Base-by-base conservation (phyloP, 2,329 filamentous ascomycete genomes). In the Pseudogymnoascus sp. region DNA sequence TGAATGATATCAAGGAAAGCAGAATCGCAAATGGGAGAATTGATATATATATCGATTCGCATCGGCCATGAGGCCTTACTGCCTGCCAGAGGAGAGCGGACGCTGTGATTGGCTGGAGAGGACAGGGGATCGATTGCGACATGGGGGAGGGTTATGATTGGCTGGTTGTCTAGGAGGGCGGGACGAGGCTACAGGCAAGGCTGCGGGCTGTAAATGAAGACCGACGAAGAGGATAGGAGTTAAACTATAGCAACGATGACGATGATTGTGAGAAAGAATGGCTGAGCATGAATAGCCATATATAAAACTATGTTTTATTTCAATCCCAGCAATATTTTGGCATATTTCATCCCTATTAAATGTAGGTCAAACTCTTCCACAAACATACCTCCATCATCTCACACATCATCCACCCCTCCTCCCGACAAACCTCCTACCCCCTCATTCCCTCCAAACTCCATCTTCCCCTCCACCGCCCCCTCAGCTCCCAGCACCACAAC, bases 401-500 rank as follows among this genome's bases (percentile, higher is more conserved):
- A 19, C 10, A 23, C 19, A 23, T 46, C 42, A 5, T 23, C 42
- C 42, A 7, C 7, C 21, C n/a, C n/a, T n/a, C 13, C 21, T 26
- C 42, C 21, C 13, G 21, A 9, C 42, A 46, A 17, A n/a, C 6
- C 38, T 21, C 6, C 13, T 50, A 50, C n/a, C 11, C 31, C 31
- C 31, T 3, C 9, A 9, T 26, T 21, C 6, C 23, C 44, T 2
- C 21, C 21, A 26, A 38, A 62, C 7, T 67, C 63, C 21, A 66
- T 62, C n/a, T 31, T 26, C 7, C 13, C 44, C 21, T 50, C 40
- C 17, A 44, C 19, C 40, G 40, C 40, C 40, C 19, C 40, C 21
- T 21, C 40, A 21, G 19, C 40, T 6, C 40, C 19, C 11, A 44
- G 6, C 72, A 75, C 72, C 44, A 78, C 73, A 61, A 72, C 76